A percentile compares a stretch with the other conserved stretches of the same genome.
These are phyloP conservation scores for Spatholobus suberectus DNA, from an alignment of 306 rosid genomes.

Conservation along the genomic window DNA sequence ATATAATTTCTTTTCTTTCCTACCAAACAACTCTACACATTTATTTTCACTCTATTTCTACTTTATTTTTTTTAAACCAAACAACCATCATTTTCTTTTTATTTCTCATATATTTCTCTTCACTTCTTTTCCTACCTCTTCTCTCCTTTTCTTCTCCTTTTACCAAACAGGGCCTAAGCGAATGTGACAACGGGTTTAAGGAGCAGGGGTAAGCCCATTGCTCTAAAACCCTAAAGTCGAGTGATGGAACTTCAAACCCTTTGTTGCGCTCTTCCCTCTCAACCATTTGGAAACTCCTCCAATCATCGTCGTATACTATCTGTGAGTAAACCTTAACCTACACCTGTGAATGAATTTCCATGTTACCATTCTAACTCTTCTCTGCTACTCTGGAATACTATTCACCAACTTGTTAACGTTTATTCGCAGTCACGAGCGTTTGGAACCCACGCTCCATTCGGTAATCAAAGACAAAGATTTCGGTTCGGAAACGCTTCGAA, in stretches of 20 bases:
- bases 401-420: neutral
- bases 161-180: no score
- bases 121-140: no score
- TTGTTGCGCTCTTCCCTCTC: slow-evolving; percentile 55
- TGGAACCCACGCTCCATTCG: slow-evolving; percentile 21
- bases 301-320: slow-evolving; percentile 20
- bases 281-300: slow-evolving; percentile 32
- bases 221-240: slow-evolving; percentile 50
- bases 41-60: no score
- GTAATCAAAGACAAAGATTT: slow-evolving; percentile 26
- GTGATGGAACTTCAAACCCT: slow-evolving; percentile 54
- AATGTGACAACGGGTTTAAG: no score
- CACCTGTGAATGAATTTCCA: neutral
- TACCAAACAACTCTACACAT: no score
- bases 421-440: slow-evolving; percentile 35
- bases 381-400: neutral
- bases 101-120: no score
- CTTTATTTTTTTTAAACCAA: no score
- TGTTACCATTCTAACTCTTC: neutral
- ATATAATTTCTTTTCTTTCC: no score
- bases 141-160: no score
- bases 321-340: slow-evolving; percentile 31
- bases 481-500: slow-evolving; percentile 38
- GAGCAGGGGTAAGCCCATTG: no score
- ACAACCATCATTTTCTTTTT: no score